Evolutionary conservation across 176 grass and related monocot genomes (phyloP).

Genomic region (Oryza punctata): DNA sequence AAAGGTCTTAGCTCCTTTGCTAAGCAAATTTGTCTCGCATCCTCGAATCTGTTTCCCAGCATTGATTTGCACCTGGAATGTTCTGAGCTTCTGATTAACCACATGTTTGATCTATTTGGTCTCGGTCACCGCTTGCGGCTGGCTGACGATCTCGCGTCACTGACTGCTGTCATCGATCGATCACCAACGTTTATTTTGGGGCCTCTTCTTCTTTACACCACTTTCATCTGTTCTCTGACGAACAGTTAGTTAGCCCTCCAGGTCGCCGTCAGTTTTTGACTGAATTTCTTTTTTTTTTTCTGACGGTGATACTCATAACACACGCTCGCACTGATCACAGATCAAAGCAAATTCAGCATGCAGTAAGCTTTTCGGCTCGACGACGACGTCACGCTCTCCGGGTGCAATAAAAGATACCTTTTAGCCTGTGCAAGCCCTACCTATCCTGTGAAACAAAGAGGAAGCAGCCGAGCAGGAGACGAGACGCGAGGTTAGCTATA

Average conservation of each 20-base stretch:
- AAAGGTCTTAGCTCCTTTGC: too few relatives aligned
- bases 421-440: slow-evolving; percentile 26
- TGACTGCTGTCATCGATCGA: not conserved
- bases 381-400: slow-evolving; percentile 19
- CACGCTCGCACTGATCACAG: not conserved
- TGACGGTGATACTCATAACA: too few relatives aligned
- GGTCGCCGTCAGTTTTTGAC: slow-evolving; percentile 31
- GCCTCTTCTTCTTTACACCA: too few relatives aligned
- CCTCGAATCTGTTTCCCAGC: not conserved
- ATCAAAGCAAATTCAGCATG: too few relatives aligned
- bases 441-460: slow-evolving; percentile 35
- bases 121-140: not conserved
- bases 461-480: too few relatives aligned
- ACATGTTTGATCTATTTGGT: too few relatives aligned
- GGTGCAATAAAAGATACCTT: slow-evolving; percentile 33
- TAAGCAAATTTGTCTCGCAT: not conserved
- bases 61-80: not conserved
- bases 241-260: not conserved
- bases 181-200: too few relatives aligned
- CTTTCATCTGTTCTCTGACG: not conserved
- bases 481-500: too few relatives aligned
- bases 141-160: not conserved
- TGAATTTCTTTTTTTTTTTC: not conserved
- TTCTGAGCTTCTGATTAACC: not conserved
- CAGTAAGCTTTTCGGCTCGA: not conserved